Conservation (phyloP, 2,329 filamentous ascomycete species). For the Aspergillus neotritici region DNA sequence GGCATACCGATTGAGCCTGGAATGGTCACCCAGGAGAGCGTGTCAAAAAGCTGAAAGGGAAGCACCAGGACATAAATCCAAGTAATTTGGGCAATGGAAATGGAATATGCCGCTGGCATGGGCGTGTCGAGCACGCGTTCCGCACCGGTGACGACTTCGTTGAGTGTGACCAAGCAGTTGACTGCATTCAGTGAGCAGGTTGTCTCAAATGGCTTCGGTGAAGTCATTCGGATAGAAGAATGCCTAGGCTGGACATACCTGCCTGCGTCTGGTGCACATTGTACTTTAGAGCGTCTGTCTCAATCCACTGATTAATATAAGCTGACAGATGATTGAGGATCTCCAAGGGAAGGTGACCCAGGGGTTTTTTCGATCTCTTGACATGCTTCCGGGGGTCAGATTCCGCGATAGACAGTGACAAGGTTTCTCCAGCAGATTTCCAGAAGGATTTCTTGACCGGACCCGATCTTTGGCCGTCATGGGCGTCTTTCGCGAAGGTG, state of each 20-base stretch:
- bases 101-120: slow-evolving; percentile 74
- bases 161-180: slow-evolving; percentile 58
- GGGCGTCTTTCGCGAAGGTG: slow-evolving; percentile 63
- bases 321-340: slow-evolving; percentile 67
- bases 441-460: slow-evolving; percentile 47
- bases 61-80: slow-evolving; percentile 77
- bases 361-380: slow-evolving; percentile 65
- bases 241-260: slow-evolving; percentile 20
- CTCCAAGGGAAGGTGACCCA: slow-evolving; percentile 77
- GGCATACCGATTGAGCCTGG: slow-evolving; percentile 59
- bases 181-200: slow-evolving; percentile 31
- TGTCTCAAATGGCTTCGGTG: background rate
- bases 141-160: slow-evolving; percentile 65
- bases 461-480: slow-evolving; percentile 36
- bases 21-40: slow-evolving; percentile 68
- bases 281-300: slow-evolving; percentile 33
- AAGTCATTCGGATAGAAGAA: too few species aligned
- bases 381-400: slow-evolving; percentile 73
- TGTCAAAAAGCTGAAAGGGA: slow-evolving; percentile 68
- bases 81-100: slow-evolving; percentile 79
- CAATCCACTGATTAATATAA: slow-evolving; percentile 58
- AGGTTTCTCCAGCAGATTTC: slow-evolving; percentile 64
- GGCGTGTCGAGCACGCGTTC: slow-evolving; percentile 79
- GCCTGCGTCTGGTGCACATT: slow-evolving; percentile 36
- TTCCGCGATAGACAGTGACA: slow-evolving; percentile 69